Conservation (phyloP, 371 early-diverging fungal genomes). For the Mucor indicus region DNA sequence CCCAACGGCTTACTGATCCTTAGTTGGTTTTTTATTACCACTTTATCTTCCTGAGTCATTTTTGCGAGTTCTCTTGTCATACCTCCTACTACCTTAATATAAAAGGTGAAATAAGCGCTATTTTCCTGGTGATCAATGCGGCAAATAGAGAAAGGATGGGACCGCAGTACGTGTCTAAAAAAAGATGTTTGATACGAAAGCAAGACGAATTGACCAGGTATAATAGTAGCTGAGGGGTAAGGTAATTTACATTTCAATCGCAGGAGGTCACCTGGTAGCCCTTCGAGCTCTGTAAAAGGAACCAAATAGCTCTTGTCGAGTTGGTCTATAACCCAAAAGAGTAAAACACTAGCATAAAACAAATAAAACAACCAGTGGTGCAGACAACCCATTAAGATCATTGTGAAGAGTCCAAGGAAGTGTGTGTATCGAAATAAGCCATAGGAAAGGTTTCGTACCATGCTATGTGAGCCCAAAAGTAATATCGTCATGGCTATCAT, state of each 20-base stretch:
- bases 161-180: conserved; percentile 1
- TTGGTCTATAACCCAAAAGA: conserved; percentile 35
- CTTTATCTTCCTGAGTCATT: background rate
- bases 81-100: conserved; percentile 26
- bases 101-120: conserved; percentile 19
- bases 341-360: conserved; percentile 23
- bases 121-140: conserved; percentile 15
- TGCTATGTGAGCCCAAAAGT: conserved; percentile 29
- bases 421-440: conserved; percentile 36
- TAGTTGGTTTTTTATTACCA: background rate
- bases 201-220: conserved; percentile 33
- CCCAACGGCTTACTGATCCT: conserved; percentile 37
- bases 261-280: conserved; percentile 25
- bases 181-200: conserved; percentile 16
- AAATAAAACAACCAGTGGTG: conserved; percentile 36
- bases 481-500: conserved; percentile 8
- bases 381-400: conserved; percentile 19
- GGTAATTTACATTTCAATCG: conserved; percentile 19
- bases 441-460: conserved; percentile 29
- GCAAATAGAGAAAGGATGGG: conserved; percentile 42
- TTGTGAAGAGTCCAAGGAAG: conserved; percentile 12
- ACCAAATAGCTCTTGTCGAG: conserved; percentile 11
- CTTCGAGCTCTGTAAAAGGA: conserved; percentile 8
- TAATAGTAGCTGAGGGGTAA: background rate
- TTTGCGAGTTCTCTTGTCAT: conserved; percentile 7